phyloP scores from a whole-genome alignment of 2,329 filamentous ascomycete species.

The Cadophora malorum region DNA sequence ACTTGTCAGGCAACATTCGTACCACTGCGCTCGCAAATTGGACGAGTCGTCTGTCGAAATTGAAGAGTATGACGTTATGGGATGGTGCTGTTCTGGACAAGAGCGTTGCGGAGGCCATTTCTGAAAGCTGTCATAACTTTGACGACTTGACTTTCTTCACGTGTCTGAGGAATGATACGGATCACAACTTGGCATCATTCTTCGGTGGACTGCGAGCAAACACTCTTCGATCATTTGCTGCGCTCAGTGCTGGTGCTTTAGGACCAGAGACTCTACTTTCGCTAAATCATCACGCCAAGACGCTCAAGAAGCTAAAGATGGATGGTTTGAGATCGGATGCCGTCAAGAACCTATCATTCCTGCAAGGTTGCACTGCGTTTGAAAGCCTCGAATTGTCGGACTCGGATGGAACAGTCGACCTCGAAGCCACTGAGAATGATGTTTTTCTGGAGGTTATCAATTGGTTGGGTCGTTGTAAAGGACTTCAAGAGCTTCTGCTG shows the following conservation, averaged over 20 bases:
- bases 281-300: slow-evolving; percentile 58
- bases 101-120: slow-evolving; percentile 60
- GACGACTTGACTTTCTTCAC: slow-evolving; percentile 63
- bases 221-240: slow-evolving; percentile 63
- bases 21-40: slow-evolving; percentile 60
- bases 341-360: slow-evolving; percentile 54
- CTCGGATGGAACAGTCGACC: slow-evolving; percentile 49
- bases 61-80: slow-evolving; percentile 65
- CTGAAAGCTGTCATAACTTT: slow-evolving; percentile 65
- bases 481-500: slow-evolving; percentile 57
- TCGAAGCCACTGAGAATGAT: slow-evolving; percentile 59
- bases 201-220: slow-evolving; percentile 61
- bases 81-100: slow-evolving; percentile 65
- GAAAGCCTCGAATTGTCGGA: slow-evolving; percentile 55
- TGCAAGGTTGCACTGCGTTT: slow-evolving; percentile 56
- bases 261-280: slow-evolving; percentile 60
- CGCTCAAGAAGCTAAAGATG: slow-evolving; percentile 60
- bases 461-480: slow-evolving; percentile 61
- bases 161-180: slow-evolving; percentile 46
- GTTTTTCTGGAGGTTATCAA: slow-evolving; percentile 56
- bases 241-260: slow-evolving; percentile 61
- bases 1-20: slow-evolving; percentile 62
- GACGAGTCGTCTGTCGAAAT: slow-evolving; percentile 62
- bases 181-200: slow-evolving; percentile 64
- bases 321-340: slow-evolving; percentile 54